A percentile compares a stretch with the other conserved stretches of the same genome.
phyloP scores from a whole-genome alignment of 2,329 filamentous ascomycete genomes.

The Colletotrichum siamense region DNA sequence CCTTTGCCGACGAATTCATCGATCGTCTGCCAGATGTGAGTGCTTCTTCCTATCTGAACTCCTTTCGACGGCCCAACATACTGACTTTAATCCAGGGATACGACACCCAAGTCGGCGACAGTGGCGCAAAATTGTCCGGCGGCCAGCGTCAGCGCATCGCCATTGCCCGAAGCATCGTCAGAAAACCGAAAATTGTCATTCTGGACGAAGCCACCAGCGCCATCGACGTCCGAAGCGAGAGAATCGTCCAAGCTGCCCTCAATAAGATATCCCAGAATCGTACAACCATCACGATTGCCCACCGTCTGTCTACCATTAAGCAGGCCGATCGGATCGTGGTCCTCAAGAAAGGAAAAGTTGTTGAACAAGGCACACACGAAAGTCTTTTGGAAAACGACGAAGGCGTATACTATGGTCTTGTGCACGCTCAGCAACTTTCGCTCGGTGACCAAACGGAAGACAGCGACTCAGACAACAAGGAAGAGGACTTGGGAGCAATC shows the following conservation, averaged over 20 bases:
- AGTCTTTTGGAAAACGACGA: conserved; percentile 65
- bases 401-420: conserved; percentile 72
- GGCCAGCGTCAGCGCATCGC: conserved; percentile 86
- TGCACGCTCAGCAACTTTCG: conserved; percentile 66
- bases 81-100: conserved; percentile 58
- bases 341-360: conserved; percentile 71
- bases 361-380: conserved; percentile 79
- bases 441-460: conserved; percentile 53
- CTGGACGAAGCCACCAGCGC: conserved; percentile 81
- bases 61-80: background rate
- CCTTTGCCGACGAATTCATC: conserved; percentile 75
- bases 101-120: conserved; percentile 63
- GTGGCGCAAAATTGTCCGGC: conserved; percentile 78
- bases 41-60: background rate
- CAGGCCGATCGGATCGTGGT: conserved; percentile 83
- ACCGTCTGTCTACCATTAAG: conserved; percentile 76
- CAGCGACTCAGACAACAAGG: conserved; percentile 37
- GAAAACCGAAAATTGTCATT: conserved; percentile 73
- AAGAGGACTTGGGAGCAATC: conserved; percentile 44
- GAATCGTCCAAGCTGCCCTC: conserved; percentile 69
- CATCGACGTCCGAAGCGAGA: conserved; percentile 58
- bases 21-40: conserved; percentile 61
- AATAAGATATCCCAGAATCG: conserved; percentile 65
- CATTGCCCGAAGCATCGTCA: conserved; percentile 77
- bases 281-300: conserved; percentile 77